A percentile compares a stretch with the other conserved stretches of the same genome.
These are phyloP conservation scores for Boletellus deceptivus DNA, from an alignment of 1,284 basidiomycete species.

Conservation along the genomic window DNA sequence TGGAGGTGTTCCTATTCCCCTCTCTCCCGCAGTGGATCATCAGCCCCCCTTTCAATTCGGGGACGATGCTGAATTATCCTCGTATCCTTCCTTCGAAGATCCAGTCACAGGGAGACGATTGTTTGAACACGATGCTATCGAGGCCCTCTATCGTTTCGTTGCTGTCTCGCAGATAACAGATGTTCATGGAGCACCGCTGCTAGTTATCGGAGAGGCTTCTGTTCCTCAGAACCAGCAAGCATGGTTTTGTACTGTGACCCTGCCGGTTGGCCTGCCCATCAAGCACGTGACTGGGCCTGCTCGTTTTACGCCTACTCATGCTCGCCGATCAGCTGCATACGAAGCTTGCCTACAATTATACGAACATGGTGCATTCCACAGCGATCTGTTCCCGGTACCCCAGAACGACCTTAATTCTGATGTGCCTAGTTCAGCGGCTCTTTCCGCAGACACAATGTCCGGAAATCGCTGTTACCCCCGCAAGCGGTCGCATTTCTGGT, in stretches of 20 bases:
- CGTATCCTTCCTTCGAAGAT: constrained; percentile 38
- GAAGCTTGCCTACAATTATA: constrained; percentile 52
- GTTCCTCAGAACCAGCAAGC: constrained; percentile 9
- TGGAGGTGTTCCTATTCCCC: constrained; percentile 45
- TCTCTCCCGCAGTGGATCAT: constrained; percentile 40
- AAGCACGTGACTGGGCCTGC: constrained; percentile 44
- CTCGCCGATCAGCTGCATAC: constrained; percentile 58
- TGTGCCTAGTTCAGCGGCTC: constrained; percentile 9
- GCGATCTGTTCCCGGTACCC: constrained; percentile 45
- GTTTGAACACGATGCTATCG: constrained; percentile 51
- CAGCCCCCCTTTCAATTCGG: constrained; percentile 45
- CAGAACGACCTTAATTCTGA: constrained; percentile 9
- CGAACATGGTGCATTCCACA: constrained; percentile 49
- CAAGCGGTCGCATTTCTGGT: constrained; percentile 65
- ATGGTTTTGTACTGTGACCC: constrained; percentile 49
- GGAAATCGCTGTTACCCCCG: constrained; percentile 55
- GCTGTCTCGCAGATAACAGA: constrained; percentile 22
- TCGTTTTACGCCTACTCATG: constrained; percentile 46
- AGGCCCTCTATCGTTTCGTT: constrained; percentile 53
- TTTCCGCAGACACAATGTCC: constrained; percentile 30
- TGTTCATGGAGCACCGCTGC: constrained; percentile 35
- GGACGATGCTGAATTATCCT: constrained; percentile 43
- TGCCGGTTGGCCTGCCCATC: constrained; percentile 44
- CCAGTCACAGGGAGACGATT: constrained; percentile 58
- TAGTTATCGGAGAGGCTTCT: constrained; percentile 34